phyloP scores from a whole-genome alignment of 495 filamentous ascomycete genomes.

The Bacidia rubella region DNA sequence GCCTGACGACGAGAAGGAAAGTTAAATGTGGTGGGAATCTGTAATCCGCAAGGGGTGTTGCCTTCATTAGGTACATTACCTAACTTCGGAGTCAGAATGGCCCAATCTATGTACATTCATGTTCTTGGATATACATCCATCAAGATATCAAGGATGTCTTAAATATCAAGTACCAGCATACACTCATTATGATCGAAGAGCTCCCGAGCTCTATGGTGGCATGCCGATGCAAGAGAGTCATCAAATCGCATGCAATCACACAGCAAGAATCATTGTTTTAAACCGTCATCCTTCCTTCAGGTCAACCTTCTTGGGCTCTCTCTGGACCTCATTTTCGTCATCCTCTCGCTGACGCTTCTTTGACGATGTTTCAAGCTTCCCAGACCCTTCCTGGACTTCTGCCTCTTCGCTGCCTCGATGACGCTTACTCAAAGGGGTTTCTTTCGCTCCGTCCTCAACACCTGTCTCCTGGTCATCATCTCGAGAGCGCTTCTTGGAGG shows the following conservation, averaged over 20 bases:
- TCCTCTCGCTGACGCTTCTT: constrained; percentile 3
- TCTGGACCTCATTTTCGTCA: constrained; percentile 22
- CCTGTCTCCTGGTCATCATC: background rate
- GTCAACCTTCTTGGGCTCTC: constrained; percentile 37
- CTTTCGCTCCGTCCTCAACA: background rate
- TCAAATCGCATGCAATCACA: no score
- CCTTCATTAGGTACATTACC: no score
- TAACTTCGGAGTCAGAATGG: no score
- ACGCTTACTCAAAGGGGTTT: background rate
- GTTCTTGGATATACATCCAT: no score
- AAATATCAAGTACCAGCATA: no score
- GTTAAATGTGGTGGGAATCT: background rate
- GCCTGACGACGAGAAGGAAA: constrained; percentile 1
- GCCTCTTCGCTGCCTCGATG: constrained; percentile 16
- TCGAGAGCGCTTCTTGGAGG: background rate
- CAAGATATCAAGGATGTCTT: no score
- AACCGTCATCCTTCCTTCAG: background rate
- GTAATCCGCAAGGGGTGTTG: background rate
- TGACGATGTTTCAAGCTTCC: constrained; percentile 37
- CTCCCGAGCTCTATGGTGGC: no score
- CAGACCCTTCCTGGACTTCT: constrained; percentile 25
- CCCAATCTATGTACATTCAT: no score
- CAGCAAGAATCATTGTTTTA: background rate
- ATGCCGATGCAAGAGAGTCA: no score
- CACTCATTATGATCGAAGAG: no score